Evolutionary conservation across 2,329 filamentous ascomycete genomes (phyloP).

Genomic region (Penicillium sp.): DNA sequence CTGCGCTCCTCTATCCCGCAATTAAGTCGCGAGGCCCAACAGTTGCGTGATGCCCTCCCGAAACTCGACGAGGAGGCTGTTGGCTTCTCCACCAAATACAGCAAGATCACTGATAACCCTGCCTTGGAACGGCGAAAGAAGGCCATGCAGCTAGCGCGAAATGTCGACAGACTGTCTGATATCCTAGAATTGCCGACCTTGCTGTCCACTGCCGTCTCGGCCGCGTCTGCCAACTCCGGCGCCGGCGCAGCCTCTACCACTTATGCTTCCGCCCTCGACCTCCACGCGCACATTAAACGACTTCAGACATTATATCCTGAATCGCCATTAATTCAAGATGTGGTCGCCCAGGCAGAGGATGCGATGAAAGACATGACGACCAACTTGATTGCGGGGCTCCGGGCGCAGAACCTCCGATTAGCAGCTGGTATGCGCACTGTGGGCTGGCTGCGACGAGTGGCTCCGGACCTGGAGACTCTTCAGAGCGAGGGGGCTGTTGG

Average conservation of each 20-base stretch:
- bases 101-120: constrained; percentile 67
- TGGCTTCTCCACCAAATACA: constrained; percentile 78
- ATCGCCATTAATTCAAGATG: constrained; percentile 70
- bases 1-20: constrained; percentile 69
- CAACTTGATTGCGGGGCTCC: constrained; percentile 75
- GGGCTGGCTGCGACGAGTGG: constrained; percentile 82
- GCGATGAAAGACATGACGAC: constrained; percentile 86
- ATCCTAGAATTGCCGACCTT: constrained; percentile 86
- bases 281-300: constrained; percentile 89
- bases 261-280: constrained; percentile 84
- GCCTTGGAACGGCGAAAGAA: constrained; percentile 72
- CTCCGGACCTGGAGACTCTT: constrained; percentile 68
- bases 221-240: constrained; percentile 39
- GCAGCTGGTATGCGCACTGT: constrained; percentile 87
- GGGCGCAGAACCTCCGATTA: constrained; percentile 76
- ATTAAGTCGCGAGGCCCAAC: constrained; percentile 63
- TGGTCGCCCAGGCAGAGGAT: constrained; percentile 74
- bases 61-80: constrained; percentile 75
- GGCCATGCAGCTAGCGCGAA: constrained; percentile 76
- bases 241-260: constrained; percentile 56
- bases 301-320: constrained; percentile 78
- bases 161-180: constrained; percentile 85
- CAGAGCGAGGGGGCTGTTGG: constrained; percentile 27
- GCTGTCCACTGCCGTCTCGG: constrained; percentile 68
- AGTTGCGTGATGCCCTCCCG: constrained; percentile 71